phyloP scores from a whole-genome alignment of 129 eudicot species.

The Arctium lappa region DNA sequence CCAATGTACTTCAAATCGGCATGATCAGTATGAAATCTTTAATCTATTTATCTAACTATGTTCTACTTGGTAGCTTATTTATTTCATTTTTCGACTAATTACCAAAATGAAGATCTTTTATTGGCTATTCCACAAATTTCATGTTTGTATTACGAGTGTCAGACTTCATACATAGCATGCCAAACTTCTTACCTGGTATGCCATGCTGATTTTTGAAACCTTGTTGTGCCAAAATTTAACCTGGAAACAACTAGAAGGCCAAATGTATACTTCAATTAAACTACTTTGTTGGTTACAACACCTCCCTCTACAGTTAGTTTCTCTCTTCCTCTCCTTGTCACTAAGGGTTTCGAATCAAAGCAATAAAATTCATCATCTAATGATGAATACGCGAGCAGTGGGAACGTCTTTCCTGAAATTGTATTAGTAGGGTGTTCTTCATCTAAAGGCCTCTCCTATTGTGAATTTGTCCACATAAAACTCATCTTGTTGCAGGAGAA shows the following conservation, averaged over 20 bases:
- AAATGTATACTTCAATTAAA: neutral
- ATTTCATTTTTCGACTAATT: neutral
- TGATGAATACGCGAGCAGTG: neutral
- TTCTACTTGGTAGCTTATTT: neutral
- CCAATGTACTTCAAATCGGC: neutral
- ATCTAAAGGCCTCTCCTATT: neutral
- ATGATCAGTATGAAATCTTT: neutral
- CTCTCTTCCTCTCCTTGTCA: neutral
- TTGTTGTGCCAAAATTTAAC: neutral
- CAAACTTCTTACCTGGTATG: neutral
- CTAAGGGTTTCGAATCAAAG: neutral
- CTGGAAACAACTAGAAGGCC: neutral
- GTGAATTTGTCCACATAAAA: neutral
- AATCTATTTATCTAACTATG: slow-evolving; percentile 1
- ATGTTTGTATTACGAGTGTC: neutral
- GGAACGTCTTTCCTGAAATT: neutral
- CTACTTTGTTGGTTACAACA: neutral
- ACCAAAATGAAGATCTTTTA: neutral
- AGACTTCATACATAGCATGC: neutral
- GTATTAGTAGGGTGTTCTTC: neutral
- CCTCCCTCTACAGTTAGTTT: neutral
- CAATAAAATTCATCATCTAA: neutral
- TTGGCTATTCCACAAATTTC: neutral
- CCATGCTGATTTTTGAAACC: neutral
- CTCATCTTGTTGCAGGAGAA: neutral